A percentile compares a stretch with the other conserved stretches of the same genome.
Evolutionary conservation across 2,329 filamentous ascomycete genomes (phyloP).

Genomic region (Fusarium albidum): DNA sequence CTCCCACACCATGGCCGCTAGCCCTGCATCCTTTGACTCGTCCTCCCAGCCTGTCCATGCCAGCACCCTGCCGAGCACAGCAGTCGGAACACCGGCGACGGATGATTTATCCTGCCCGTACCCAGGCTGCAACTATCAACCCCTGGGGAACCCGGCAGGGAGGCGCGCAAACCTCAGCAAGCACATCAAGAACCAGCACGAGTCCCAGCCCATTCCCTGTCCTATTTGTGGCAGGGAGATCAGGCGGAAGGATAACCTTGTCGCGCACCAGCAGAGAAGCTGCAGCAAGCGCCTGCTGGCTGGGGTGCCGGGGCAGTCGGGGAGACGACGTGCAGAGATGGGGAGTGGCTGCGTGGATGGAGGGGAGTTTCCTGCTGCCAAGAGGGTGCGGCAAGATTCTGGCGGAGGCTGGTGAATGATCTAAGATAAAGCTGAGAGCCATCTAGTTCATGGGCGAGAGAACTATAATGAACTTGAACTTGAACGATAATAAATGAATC

Average conservation of each 20-base stretch:
- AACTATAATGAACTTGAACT: no score
- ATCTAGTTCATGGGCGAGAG: no score
- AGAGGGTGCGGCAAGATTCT: not conserved
- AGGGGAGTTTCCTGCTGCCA: not conserved
- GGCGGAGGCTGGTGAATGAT: not conserved
- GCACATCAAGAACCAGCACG: slow-evolving; percentile 3
- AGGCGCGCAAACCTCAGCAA: not conserved
- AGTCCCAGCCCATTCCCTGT: not conserved
- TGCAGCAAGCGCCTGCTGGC: not conserved
- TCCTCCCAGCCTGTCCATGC: no score
- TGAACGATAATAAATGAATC: no score
- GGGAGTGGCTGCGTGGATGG: not conserved
- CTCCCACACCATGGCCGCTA: no score
- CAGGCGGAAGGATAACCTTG: slow-evolving; percentile 6
- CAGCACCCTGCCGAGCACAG: no score
- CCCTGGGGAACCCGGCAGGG: not conserved
- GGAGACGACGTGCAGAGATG: not conserved
- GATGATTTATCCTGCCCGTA: not conserved
- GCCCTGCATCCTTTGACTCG: no score
- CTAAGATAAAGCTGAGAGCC: no score
- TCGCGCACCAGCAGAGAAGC: not conserved
- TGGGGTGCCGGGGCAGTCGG: not conserved
- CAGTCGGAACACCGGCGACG: no score
- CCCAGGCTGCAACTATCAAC: slow-evolving; percentile 3
- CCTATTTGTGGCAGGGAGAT: not conserved